Evolutionary conservation across 2,329 filamentous ascomycete genomes (phyloP).

Genomic region (Ascochyta rabiei): DNA sequence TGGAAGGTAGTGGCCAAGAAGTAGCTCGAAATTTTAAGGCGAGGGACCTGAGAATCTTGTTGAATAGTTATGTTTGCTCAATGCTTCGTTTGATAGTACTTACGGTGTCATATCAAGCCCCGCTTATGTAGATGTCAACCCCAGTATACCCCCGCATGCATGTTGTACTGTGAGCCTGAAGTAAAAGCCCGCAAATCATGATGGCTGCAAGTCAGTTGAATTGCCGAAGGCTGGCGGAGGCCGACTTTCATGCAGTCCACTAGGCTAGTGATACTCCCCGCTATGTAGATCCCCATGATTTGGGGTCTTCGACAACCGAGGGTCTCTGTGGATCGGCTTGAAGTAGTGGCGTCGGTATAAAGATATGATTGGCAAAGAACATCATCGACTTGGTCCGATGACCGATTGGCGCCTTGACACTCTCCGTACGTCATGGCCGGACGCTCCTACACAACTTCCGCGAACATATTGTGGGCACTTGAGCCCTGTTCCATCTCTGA

Average conservation of each 20-base stretch:
- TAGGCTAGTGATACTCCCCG: neutral
- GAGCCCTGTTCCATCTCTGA: no score
- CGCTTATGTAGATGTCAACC: neutral
- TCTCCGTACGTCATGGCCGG: neutral
- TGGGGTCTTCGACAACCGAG: neutral
- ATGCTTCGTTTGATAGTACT: neutral
- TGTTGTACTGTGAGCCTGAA: neutral
- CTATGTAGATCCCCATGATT: neutral
- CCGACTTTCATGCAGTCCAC: neutral
- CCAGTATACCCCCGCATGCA: neutral
- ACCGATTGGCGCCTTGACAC: neutral
- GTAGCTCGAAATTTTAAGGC: neutral
- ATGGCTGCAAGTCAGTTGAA: neutral
- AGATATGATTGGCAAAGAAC: neutral
- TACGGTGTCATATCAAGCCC: neutral
- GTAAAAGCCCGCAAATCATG: neutral
- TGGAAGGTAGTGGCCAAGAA: neutral
- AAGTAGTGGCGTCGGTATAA: neutral
- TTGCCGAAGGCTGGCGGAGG: neutral
- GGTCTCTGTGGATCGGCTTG: conserved; percentile 1
- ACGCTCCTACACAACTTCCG: neutral
- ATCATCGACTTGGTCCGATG: conserved; percentile 1
- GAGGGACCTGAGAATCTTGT: neutral
- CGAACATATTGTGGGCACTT: neutral
- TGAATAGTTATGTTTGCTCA: neutral